Percentiles rank a stretch among this genome's conserved stretches.
These are phyloP conservation scores for Phaeoacremonium minimum DNA, from an alignment of 2,329 filamentous ascomycete genomes.

Conservation along the genomic window DNA sequence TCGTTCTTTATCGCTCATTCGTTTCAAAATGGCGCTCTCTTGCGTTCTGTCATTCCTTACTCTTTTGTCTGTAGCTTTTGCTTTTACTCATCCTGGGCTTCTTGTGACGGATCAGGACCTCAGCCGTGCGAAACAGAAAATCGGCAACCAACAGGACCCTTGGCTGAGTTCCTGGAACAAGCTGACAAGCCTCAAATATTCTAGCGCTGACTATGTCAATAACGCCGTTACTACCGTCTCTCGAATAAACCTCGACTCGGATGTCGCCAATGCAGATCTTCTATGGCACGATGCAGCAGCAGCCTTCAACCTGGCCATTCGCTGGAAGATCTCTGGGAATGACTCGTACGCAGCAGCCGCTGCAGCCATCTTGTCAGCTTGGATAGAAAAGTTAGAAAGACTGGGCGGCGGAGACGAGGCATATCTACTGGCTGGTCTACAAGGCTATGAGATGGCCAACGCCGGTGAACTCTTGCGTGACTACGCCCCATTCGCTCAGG, in stretches of 20 bases:
- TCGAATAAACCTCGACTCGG: slow-evolving; percentile 2
- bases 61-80: background rate
- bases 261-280: slow-evolving; percentile 1
- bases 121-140: slow-evolving; percentile 3
- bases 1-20: too few species aligned
- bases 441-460: slow-evolving; percentile 42
- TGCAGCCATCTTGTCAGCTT: slow-evolving; percentile 29
- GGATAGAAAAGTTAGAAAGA: slow-evolving; percentile 25
- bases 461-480: slow-evolving; percentile 29
- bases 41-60: background rate
- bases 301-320: slow-evolving; percentile 20
- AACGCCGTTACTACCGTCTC: slow-evolving; percentile 3
- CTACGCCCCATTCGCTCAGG: slow-evolving; percentile 23
- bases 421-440: slow-evolving; percentile 33
- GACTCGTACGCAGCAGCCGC: slow-evolving; percentile 29
- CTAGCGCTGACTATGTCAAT: slow-evolving; percentile 3
- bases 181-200: slow-evolving; percentile 1
- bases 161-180: slow-evolving; percentile 5
- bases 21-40: too few species aligned
- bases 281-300: slow-evolving; percentile 7
- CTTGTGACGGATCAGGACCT: slow-evolving; percentile 5
- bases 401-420: slow-evolving; percentile 29
- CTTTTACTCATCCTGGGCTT: slow-evolving; percentile 7
- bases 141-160: slow-evolving; percentile 3
- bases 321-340: slow-evolving; percentile 33